Conservation (phyloP, 805 yeast species). For the Cephaloascus fragrans region DNA sequence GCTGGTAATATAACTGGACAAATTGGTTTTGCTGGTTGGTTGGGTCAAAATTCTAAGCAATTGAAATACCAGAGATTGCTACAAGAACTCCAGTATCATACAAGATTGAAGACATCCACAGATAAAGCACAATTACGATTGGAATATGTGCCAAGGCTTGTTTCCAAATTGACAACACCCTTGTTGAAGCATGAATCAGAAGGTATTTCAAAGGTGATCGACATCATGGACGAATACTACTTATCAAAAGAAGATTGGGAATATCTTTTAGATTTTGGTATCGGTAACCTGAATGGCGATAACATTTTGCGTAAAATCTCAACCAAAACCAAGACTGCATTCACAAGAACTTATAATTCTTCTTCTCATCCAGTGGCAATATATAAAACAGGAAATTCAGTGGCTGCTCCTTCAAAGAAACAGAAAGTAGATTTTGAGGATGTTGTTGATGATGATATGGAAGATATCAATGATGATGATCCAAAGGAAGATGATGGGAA, state of each 20-base stretch:
- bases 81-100: constrained; percentile 84
- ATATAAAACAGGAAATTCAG: constrained; percentile 57
- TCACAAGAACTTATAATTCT: constrained; percentile 78
- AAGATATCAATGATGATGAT: constrained; percentile 23
- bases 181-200: constrained; percentile 43
- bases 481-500: constrained; percentile 32
- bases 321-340: constrained; percentile 71
- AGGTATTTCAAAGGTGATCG: constrained; percentile 58
- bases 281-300: constrained; percentile 39
- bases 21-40: constrained; percentile 73
- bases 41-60: constrained; percentile 83
- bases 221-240: constrained; percentile 76
- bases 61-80: constrained; percentile 70
- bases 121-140: constrained; percentile 66
- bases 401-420: constrained; percentile 11
- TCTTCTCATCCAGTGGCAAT: constrained; percentile 78
- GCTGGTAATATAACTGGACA: constrained; percentile 65
- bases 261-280: constrained; percentile 69
- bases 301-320: constrained; percentile 50
- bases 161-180: constrained; percentile 48
- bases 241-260: constrained; percentile 93
- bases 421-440: constrained; percentile 61
- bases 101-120: constrained; percentile 71
- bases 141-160: constrained; percentile 62
- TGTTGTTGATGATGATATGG: constrained; percentile 49